Evolutionary conservation across 1,284 basidiomycete species (phyloP), one percentile per base, ranked within the genome.

Genomic region (Cryptococcus wingfieldii): DNA sequence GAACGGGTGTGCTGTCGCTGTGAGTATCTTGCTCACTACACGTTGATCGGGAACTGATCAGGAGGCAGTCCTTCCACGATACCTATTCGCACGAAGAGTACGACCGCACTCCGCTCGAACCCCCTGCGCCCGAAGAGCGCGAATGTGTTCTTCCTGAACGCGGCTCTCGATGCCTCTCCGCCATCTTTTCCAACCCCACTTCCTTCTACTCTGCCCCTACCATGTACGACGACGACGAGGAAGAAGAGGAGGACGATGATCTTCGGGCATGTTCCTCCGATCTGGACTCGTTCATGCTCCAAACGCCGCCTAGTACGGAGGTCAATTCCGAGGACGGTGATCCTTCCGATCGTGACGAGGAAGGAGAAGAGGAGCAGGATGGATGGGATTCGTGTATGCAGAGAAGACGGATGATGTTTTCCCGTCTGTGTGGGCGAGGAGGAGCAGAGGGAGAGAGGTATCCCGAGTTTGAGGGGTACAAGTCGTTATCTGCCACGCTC

Each of bases 101-200:
- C 59, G 77, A 79, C 58, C 73, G 77, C 8, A 71, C 76, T 1
- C 76, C 77, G 0, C 69, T 79, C n/a, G 76, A 72, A 28, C 76
- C 76, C 1, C 77, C 77, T 7, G 69, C 70, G 2, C 66, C 69
- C 28, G 71, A 66, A 27, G 77, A 78, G 59, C 69, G 75, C 37
- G 62, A 67, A 2, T 79, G 77, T 51, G 63, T 68, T 3, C 61
- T 78, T n/a, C 76, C 77, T 4, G 74, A 68, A 34, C 67, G 77
- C 31, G 72, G 70, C 31, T 67, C 71, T 5, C 64, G 74, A 25
- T 69, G 66, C 51, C 53, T 71, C 25, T 59, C 60, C 2, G 48
- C 56, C 19, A 8, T 34, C 6, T 10, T 34, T 3, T 34, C 31
- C 31, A 34, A 7, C 31, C 51, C 63, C 13, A 54, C 53, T 38